Evolutionary conservation across 805 yeast genomes (phyloP).

Genomic region (Danielozyma ontarioensis): DNA sequence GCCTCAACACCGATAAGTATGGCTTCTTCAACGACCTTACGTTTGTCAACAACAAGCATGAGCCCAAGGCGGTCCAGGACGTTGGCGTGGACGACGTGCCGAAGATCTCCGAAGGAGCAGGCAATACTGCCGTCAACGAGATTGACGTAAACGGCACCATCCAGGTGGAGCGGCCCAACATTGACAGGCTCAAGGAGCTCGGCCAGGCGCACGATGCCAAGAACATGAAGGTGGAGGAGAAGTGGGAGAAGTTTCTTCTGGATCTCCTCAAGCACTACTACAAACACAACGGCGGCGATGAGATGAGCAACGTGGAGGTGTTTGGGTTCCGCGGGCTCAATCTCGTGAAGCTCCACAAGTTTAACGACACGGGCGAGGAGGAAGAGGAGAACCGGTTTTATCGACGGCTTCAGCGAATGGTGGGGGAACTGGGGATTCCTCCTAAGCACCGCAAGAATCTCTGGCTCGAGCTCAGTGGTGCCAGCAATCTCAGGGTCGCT

Average conservation of each 20-base stretch:
- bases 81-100: too few species aligned
- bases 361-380: constrained; percentile 1
- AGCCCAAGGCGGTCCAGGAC: too few species aligned
- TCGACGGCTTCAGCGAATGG: constrained; percentile 19
- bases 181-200: constrained; percentile 30
- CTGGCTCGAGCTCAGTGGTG: constrained; percentile 55
- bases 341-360: constrained; percentile 15
- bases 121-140: background rate
- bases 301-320: constrained; percentile 15
- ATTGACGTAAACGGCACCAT: background rate
- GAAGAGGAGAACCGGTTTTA: constrained; percentile 5
- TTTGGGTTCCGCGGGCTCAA: constrained; percentile 38
- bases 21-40: constrained; percentile 41
- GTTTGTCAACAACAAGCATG: too few species aligned
- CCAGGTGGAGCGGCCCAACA: constrained; percentile 7
- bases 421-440: constrained; percentile 43
- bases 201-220: constrained; percentile 41
- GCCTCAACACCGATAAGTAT: constrained; percentile 37
- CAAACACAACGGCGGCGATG: constrained; percentile 2
- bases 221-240: constrained; percentile 30
- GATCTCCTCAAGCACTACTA: constrained; percentile 21
- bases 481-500: constrained; percentile 37
- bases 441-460: constrained; percentile 40
- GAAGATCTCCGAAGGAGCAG: too few species aligned
- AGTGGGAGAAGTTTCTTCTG: constrained; percentile 44